Percentiles rank a stretch among this genome's conserved stretches.
Conservation (phyloP, 306 rosid species). For the Fagus sylvatica region DNA sequence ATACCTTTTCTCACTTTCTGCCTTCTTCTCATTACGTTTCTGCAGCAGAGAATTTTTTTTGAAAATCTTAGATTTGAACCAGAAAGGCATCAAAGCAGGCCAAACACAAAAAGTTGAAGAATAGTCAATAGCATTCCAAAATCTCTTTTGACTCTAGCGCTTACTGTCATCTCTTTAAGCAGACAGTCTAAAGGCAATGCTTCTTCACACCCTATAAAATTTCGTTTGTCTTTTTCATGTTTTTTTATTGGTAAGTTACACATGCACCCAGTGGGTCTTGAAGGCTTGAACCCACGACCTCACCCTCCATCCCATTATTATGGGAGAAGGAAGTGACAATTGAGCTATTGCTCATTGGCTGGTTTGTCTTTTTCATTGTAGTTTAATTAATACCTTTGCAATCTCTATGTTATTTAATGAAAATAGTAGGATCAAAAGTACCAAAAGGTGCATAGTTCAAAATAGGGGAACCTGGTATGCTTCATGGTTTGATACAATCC, state of each 20-base stretch:
- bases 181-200: not conserved
- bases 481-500: conserved; percentile 88
- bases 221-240: not conserved
- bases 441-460: conserved; percentile 2
- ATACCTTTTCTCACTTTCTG: conserved; percentile 80
- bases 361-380: not conserved
- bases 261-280: too few species aligned
- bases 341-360: too few species aligned
- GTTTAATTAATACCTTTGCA: not conserved
- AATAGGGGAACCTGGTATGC: conserved; percentile 72
- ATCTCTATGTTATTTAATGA: not conserved
- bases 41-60: conserved; percentile 26
- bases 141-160: not conserved
- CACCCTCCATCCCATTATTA: too few species aligned
- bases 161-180: not conserved
- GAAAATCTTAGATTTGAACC: not conserved
- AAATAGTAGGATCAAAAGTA: not conserved
- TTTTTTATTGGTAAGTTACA: too few species aligned
- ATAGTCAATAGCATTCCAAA: not conserved
- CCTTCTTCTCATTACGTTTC: conserved; percentile 89
- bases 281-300: too few species aligned
- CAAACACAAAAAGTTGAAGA: not conserved
- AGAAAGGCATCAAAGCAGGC: not conserved
- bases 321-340: too few species aligned
- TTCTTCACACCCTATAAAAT: not conserved